Conservation (phyloP, 2,329 filamentous ascomycete genomes). For the Bimuria novae-zelandiae region DNA sequence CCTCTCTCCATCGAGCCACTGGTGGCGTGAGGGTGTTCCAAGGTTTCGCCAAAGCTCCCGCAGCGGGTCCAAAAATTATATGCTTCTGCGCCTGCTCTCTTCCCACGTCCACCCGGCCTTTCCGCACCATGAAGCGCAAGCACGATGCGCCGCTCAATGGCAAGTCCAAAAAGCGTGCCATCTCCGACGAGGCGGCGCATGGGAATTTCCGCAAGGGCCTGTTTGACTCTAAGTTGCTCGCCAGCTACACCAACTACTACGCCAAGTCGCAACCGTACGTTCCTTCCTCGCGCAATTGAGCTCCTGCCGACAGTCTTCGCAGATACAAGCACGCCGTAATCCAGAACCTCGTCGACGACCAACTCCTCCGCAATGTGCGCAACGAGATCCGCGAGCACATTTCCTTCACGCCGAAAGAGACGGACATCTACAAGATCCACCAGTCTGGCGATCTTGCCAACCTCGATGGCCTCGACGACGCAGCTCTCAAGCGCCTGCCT, state of each 20-base stretch:
- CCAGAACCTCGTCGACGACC: slow-evolving; percentile 75
- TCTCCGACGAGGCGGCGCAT: slow-evolving; percentile 47
- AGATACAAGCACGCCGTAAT: slow-evolving; percentile 95
- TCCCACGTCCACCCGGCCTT: not conserved
- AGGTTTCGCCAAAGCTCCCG: not conserved
- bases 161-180: slow-evolving; percentile 49
- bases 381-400: slow-evolving; percentile 88
- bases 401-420: slow-evolving; percentile 96
- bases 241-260: slow-evolving; percentile 43
- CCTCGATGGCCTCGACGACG: slow-evolving; percentile 88
- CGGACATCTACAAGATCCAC: slow-evolving; percentile 99
- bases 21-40: slow-evolving; percentile 3
- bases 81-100: not conserved
- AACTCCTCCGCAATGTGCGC: slow-evolving; percentile 83
- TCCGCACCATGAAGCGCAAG: slow-evolving; percentile 53
- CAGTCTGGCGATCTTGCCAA: slow-evolving; percentile 98
- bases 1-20: slow-evolving; percentile 5
- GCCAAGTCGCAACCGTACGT: slow-evolving; percentile 47
- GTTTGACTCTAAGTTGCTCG: slow-evolving; percentile 43
- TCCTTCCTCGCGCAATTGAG: not conserved
- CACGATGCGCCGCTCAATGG: slow-evolving; percentile 45
- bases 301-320: slow-evolving; percentile 8
- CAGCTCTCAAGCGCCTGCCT: slow-evolving; percentile 81
- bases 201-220: slow-evolving; percentile 46
- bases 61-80: slow-evolving; percentile 1